These are phyloP conservation scores for Camelina sativa DNA, from an alignment of 345 rosid species.

Conservation along the genomic window DNA sequence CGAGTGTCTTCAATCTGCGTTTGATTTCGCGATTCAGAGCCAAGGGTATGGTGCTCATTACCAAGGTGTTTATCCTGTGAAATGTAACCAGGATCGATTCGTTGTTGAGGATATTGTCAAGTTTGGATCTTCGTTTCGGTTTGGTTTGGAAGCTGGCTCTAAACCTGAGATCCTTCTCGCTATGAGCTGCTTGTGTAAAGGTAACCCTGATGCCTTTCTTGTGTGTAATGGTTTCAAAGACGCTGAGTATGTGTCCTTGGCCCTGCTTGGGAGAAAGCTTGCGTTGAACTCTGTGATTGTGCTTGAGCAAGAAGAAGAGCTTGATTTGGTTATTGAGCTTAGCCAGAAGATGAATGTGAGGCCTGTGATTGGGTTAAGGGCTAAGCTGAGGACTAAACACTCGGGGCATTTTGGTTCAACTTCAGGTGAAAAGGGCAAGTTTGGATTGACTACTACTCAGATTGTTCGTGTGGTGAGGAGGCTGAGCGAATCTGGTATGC, in stretches of 20 bases:
- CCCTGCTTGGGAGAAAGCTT: constrained; percentile 72
- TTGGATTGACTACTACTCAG: constrained; percentile 79
- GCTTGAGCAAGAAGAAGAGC: constrained; percentile 92
- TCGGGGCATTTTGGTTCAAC: constrained; percentile 97
- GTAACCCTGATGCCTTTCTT: constrained; percentile 73
- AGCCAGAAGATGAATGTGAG: constrained; percentile 66
- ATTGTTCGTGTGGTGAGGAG: constrained; percentile 75
- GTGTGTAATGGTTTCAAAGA: constrained; percentile 96
- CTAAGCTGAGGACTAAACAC: constrained; percentile 95
- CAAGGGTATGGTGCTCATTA: constrained; percentile 72
- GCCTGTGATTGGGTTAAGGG: constrained; percentile 87
- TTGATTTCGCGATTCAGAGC: constrained; percentile 67
- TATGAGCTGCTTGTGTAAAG: constrained; percentile 88
- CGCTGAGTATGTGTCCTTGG: constrained; percentile 76
- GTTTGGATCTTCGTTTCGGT: constrained; percentile 77
- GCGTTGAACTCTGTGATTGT: constrained; percentile 83
- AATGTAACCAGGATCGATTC: constrained; percentile 95
- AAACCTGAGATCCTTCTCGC: constrained; percentile 95
- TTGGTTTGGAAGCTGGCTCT: constrained; percentile 96
- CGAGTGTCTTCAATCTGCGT: constrained; percentile 82
- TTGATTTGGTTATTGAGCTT: constrained; percentile 72
- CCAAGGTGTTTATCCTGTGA: constrained; percentile 94
- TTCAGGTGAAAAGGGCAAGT: constrained; percentile 95
- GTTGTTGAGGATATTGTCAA: constrained; percentile 87
- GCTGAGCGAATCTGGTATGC: constrained; percentile 72